These are phyloP conservation scores for Leccinum holopus DNA, from an alignment of 1,284 basidiomycete species.

Conservation along the genomic window DNA sequence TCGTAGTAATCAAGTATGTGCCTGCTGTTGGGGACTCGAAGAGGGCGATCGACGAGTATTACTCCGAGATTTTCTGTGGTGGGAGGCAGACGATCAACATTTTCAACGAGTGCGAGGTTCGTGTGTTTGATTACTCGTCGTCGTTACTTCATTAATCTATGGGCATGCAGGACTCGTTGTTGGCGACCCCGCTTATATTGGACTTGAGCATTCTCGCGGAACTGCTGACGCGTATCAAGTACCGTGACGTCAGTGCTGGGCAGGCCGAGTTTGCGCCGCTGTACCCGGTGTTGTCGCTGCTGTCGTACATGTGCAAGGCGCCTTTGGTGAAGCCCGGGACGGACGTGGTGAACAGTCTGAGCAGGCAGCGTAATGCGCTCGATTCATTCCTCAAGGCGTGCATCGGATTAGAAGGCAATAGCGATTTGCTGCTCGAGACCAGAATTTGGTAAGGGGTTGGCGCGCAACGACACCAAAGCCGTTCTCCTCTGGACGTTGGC, in stretches of 20 bases:
- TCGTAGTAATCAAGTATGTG: slow-evolving; percentile 94
- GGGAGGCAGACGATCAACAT: slow-evolving; percentile 86
- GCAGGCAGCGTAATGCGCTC: slow-evolving; percentile 92
- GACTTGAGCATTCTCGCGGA: slow-evolving; percentile 94
- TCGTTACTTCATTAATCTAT: slow-evolving; percentile 7
- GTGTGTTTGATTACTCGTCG: slow-evolving; percentile 17
- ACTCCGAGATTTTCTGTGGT: slow-evolving; percentile 88
- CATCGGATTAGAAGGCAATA: slow-evolving; percentile 80
- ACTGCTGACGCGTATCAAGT: slow-evolving; percentile 90
- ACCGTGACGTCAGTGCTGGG: slow-evolving; percentile 57
- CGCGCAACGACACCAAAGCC: neutral
- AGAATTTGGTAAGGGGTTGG: slow-evolving; percentile 72
- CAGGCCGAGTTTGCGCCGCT: slow-evolving; percentile 72
- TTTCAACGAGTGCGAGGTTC: slow-evolving; percentile 92
- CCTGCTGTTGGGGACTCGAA: slow-evolving; percentile 96
- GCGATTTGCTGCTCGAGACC: slow-evolving; percentile 83
- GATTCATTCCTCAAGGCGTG: slow-evolving; percentile 94
- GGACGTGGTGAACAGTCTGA: slow-evolving; percentile 94
- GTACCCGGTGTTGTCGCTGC: slow-evolving; percentile 85
- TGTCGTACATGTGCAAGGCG: slow-evolving; percentile 97
- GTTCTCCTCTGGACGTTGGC: neutral
- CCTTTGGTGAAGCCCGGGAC: slow-evolving; percentile 96
- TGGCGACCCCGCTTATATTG: slow-evolving; percentile 95
- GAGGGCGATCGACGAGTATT: slow-evolving; percentile 98
- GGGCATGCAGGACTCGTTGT: slow-evolving; percentile 75